phyloP scores from a whole-genome alignment of 768 basidiomycete species.

The Epithele typhae region DNA sequence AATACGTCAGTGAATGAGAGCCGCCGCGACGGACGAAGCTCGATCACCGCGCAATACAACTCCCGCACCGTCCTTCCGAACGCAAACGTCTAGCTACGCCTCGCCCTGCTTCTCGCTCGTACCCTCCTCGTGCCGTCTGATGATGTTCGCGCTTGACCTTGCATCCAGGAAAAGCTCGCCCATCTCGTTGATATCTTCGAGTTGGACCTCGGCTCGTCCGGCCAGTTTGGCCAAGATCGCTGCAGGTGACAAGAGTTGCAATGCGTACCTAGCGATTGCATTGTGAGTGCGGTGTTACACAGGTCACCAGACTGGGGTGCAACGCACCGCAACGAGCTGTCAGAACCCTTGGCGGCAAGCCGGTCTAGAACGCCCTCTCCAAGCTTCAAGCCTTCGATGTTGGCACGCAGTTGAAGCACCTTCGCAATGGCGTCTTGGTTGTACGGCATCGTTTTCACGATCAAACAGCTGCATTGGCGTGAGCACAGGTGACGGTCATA shows the following conservation, averaged over 20 bases:
- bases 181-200: constrained; percentile 92
- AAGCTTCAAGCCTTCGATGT: constrained; percentile 79
- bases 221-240: constrained; percentile 77
- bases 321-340: constrained; percentile 71
- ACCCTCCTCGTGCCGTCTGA: constrained; percentile 7
- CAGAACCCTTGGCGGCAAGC: constrained; percentile 78
- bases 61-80: constrained; percentile 4
- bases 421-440: constrained; percentile 78
- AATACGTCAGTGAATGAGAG: too few relatives aligned
- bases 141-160: constrained; percentile 49
- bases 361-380: constrained; percentile 73
- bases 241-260: constrained; percentile 89
- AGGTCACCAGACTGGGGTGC: too few relatives aligned
- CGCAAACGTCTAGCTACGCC: too few relatives aligned
- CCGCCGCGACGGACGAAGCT: neutral
- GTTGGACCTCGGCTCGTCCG: constrained; percentile 76
- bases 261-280: constrained; percentile 60
- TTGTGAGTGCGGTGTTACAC: neutral
- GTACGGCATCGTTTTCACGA: constrained; percentile 89
- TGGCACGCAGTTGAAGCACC: constrained; percentile 83
- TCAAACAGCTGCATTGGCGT: constrained; percentile 66
- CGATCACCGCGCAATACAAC: constrained; percentile 2
- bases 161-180: constrained; percentile 94
- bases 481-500: neutral
- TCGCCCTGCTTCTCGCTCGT: neutral